Base-by-base conservation (phyloP, 371 early-diverging fungal species). In the Funneliformis caledonium region DNA sequence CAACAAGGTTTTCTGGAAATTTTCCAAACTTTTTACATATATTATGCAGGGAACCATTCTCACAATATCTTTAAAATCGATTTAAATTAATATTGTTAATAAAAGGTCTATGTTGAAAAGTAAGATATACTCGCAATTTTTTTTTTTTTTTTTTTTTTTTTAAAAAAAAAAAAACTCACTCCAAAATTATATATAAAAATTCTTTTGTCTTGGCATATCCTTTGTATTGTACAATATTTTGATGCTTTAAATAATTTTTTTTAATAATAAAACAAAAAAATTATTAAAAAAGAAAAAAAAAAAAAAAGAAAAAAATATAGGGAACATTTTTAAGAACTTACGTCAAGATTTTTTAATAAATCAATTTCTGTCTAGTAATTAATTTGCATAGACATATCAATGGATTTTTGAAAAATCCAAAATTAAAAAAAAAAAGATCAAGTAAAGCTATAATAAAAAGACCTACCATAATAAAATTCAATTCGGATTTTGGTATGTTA, bases 41-140 rank as follows among this genome's bases (percentile, higher is more conserved):
- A 76, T 87, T 91, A 73, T 92, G 91, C 80, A 97, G 86, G n/a
- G 96, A 96, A 22, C 97, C 97, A 81, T 93, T 92, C 84, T 96
- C 96, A 83, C 96, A 96, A 81, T 89, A 87, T 69, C 87, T 92
- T 33, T 2, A 69, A 42, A 69, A 33, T 33, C 9, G 10, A 22
- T 31, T 31, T 72, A 19, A 45, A 37, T 37, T 19, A 37, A 73
- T 31, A 10, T 22, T 45, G 48, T 22, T 10, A 47, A 48, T 22
- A n/a, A 14, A 33, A 26, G 2, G 42, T 67, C 31, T 37, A 68
- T 37, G 16, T 4, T 31, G 31, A 37, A 45, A 69, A 50, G 4
- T 43, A 11, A n/a, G 48, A 60, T n/a, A 60, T 60, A 22, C 2
- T 16, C 7, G 43, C 4, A 60, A 12, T 60, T 12, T 26, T n/a